phyloP scores from a whole-genome alignment of 805 yeast species.

The Ogataea chonburiensis region DNA sequence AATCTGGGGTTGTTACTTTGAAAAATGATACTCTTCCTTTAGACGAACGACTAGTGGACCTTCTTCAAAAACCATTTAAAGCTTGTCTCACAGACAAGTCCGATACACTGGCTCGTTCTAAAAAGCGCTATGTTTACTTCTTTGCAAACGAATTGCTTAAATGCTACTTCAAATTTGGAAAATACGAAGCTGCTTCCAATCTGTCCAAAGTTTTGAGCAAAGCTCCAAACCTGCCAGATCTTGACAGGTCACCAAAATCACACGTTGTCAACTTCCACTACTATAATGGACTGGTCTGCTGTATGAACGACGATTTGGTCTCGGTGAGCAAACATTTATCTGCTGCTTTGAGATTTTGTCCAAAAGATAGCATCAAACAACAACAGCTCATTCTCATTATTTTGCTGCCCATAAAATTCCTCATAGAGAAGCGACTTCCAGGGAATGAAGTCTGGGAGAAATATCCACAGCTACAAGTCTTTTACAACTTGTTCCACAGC shows the following conservation, averaged over 20 bases:
- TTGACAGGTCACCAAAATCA: constrained; percentile 42
- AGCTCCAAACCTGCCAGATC: constrained; percentile 52
- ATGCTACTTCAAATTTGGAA: constrained; percentile 63
- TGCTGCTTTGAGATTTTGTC: constrained; percentile 44
- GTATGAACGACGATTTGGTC: constrained; percentile 60
- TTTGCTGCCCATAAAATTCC: constrained; percentile 62
- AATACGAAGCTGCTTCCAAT: constrained; percentile 70
- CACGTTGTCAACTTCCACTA: constrained; percentile 64
- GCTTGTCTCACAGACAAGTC: constrained; percentile 77
- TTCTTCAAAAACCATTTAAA: constrained; percentile 69
- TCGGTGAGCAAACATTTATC: constrained; percentile 51
- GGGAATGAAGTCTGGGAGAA: constrained; percentile 36
- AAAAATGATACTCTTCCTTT: constrained; percentile 16
- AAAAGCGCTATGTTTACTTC: constrained; percentile 64
- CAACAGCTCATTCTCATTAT: constrained; percentile 51
- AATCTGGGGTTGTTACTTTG: constrained; percentile 5
- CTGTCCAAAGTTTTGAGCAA: constrained; percentile 67
- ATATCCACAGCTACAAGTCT: constrained; percentile 45
- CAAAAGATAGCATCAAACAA: constrained; percentile 31
- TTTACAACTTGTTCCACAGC: constrained; percentile 48
- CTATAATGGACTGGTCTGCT: constrained; percentile 64
- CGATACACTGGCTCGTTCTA: constrained; percentile 46
- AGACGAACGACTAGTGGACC: constrained; percentile 31
- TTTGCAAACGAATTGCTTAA: constrained; percentile 69
- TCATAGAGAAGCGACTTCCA: constrained; percentile 50